Evolutionary conservation across 768 basidiomycete genomes (phyloP), one percentile per base, ranked within the genome.

Genomic region (Phanerodontia chrysosporium): DNA sequence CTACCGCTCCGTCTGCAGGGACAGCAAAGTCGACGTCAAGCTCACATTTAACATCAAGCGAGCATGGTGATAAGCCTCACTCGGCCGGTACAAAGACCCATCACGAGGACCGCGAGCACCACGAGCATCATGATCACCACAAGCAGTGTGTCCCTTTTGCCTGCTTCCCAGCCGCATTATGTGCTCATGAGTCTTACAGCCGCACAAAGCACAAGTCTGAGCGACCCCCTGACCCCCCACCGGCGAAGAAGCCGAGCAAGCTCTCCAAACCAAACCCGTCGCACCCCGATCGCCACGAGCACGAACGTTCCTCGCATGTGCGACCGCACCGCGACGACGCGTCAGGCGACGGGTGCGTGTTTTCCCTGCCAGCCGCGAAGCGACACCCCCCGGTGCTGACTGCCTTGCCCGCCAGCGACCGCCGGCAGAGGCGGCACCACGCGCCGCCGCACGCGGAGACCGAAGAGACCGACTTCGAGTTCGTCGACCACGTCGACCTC

Each of bases 401-500:
- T 28, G 27, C 51, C 27, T 13, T 7, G 32, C 8, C 16, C 39
- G 9, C 10, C 39, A 42, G 39, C 4, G 39, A 28, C n/a, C 51
- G 22, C 22, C 27, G n/a, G n/a, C 32, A 52, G 14, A 27, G 13
- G 25, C 24, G 24, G 18, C 39, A 42, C 39, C 39, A 18, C 39
- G 18, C 39, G 4, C 9, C 39, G 18, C 39, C n/a, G 28, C 7
- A 32, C 49, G 7, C 29, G 8, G 22, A 25, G 13, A 16, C 13
- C 61, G 69, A 62, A n/a, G 63, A 65, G 49, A 67, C 65, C 51
- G 69, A 66, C 49, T 70, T 65, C 60, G 66, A 70, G 52, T 65
- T 67, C 56, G 64, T 70, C 52, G 60, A 65, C 52, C 62, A 66
- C 44, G 59, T 35, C 45, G 60, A 61, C 39, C 46, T 61, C 7